Evolutionary conservation across 2,329 filamentous ascomycete genomes (phyloP), one percentile per base, ranked within the genome.

Genomic region (Purpureocillium lavendulum): DNA sequence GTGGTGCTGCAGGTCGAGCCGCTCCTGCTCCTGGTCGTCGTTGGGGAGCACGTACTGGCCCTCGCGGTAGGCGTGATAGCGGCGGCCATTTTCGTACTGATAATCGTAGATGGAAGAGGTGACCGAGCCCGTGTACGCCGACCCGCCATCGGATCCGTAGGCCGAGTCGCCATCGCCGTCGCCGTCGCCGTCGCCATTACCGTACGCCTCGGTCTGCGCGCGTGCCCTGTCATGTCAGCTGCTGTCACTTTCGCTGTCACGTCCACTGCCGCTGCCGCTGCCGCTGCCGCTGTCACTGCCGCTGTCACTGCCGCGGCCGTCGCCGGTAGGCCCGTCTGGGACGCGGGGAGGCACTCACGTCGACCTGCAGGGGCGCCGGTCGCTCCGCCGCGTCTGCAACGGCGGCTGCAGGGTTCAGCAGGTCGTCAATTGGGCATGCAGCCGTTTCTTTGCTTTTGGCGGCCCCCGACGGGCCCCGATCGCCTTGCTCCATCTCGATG

Each of bases 1-100:
- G 48, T 75, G 66, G 53, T 77, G 72, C 47, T 73, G 69, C 46
- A 73, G 57, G 44, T 78, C 71, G 13, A 76, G 59, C 11, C 73
- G 69, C 46, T 75, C 69, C 36, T 73, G 60, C 51, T 78, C 75
- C 43, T 62, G 55, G 45, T 70, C 67, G 51, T 76, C 72, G 52
- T 75, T 75, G 37, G 72, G 71, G 12, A 61, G 46, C 36, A 59
- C 47, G 39, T 66, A 66, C 13, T 60, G 50, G 8, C 70, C 71
- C 21, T 69, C 62, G 28, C 64, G 61, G 46, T 65, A 69, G 33
- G 60, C 61, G 45, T 71, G 67, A 37, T 74, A 75, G 4, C 68
- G 57, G 1, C 70, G 60, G 3, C 69, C 69, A 36, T 71, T 64
- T 40, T 71, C 65, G 46, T 65, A 69, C 26, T 60, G 54, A 45